A percentile compares a stretch with the other conserved stretches of the same genome.
Evolutionary conservation across 2,329 filamentous ascomycete species (phyloP).

Genomic region (Dothideomycetes sp.): DNA sequence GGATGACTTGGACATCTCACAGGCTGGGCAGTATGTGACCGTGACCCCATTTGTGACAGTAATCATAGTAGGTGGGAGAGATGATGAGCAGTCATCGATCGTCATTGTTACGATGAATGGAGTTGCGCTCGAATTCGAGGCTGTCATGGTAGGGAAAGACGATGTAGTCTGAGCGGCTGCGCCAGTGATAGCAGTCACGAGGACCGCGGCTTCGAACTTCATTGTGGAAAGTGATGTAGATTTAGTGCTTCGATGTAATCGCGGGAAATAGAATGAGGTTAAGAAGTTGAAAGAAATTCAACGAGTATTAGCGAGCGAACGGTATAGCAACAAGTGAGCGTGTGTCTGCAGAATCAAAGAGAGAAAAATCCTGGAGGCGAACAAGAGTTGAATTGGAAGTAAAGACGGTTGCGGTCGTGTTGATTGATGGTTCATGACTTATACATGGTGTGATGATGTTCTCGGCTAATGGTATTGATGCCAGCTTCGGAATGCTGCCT

Average conservation of each 20-base stretch:
- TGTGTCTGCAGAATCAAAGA: not conserved
- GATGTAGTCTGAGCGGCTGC: slow-evolving; percentile 15
- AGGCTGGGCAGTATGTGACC: slow-evolving; percentile 25
- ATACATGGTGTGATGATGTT: not conserved
- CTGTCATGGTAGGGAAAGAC: slow-evolving; percentile 7
- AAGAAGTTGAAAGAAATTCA: not conserved
- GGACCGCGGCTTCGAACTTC: slow-evolving; percentile 17
- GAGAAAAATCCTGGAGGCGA: not conserved
- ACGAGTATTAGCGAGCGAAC: not conserved
- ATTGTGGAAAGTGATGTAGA: slow-evolving; percentile 12
- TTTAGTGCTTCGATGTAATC: slow-evolving; percentile 3
- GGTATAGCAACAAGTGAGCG: not conserved
- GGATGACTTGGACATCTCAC: slow-evolving; percentile 12
- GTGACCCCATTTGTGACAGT: slow-evolving; percentile 24
- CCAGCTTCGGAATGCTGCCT: not conserved
- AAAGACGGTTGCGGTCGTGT: not conserved
- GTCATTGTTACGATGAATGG: slow-evolving; percentile 22
- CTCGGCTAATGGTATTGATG: not conserved
- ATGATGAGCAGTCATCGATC: slow-evolving; percentile 20
- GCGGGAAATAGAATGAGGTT: too few species aligned
- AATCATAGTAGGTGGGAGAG: slow-evolving; percentile 19
- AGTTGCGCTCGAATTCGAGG: slow-evolving; percentile 7
- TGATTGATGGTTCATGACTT: not conserved
- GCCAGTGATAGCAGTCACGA: slow-evolving; percentile 14
- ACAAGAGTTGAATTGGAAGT: not conserved